Evolutionary conservation across 1,139 yeast species (phyloP).

Genomic region (Lodderomyces metapsilosis): DNA sequence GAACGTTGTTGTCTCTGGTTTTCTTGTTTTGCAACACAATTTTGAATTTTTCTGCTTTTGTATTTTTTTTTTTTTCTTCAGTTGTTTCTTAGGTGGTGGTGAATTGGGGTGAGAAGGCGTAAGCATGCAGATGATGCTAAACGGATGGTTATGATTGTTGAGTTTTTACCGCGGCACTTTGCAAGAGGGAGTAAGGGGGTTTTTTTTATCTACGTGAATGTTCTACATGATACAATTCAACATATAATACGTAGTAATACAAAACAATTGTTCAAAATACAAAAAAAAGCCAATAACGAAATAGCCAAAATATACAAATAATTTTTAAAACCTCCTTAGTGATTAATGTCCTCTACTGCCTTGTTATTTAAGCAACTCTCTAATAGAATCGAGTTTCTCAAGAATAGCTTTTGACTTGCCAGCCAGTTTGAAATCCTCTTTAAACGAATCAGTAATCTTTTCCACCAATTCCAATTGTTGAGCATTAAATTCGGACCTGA

Average conservation of each 20-base stretch:
- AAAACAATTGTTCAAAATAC: neutral
- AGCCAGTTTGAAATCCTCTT: conserved; percentile 5
- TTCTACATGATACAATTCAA: no score
- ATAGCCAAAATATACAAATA: neutral
- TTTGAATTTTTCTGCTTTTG: neutral
- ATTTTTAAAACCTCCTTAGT: neutral
- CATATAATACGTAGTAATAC: conserved; percentile 1
- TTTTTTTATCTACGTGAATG: no score
- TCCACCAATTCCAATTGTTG: conserved; percentile 19
- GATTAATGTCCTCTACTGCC: neutral
- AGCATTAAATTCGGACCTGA: conserved; percentile 14
- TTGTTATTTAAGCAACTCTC: conserved; percentile 2
- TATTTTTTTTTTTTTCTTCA: conserved; percentile 1
- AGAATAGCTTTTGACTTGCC: conserved; percentile 5
- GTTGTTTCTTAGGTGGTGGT: neutral
- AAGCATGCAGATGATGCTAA: neutral
- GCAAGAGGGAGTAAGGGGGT: no score
- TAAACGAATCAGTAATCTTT: conserved; percentile 14
- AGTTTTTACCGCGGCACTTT: neutral
- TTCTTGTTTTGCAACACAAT: conserved; percentile 5
- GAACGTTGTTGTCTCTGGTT: neutral
- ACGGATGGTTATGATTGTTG: neutral
- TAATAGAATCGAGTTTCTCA: conserved; percentile 7
- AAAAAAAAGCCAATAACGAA: neutral
- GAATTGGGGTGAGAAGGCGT: neutral